Evolutionary conservation across 1,284 basidiomycete genomes (phyloP).

Genomic region (Rhizoctonia solani): DNA sequence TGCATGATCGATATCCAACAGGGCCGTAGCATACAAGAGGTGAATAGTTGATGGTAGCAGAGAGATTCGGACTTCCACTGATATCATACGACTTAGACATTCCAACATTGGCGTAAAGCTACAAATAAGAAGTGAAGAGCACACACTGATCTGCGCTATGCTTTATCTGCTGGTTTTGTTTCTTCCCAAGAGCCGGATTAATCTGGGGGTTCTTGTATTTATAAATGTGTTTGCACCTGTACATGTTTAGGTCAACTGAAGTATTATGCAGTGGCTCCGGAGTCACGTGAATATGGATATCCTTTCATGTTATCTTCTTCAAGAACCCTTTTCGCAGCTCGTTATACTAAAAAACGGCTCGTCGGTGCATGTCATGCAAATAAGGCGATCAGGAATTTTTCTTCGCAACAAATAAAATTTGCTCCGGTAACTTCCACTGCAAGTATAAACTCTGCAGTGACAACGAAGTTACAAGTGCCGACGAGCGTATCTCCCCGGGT

Average conservation of each 20-base stretch:
- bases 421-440: constrained; percentile 8
- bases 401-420: not conserved
- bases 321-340: not conserved
- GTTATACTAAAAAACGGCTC: not conserved
- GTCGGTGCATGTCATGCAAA: not conserved
- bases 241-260: not conserved
- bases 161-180: not conserved
- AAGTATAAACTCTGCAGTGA: not conserved
- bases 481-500: constrained; percentile 27
- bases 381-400: not conserved
- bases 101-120: constrained; percentile 29
- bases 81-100: constrained; percentile 6
- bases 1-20: constrained; percentile 73
- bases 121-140: constrained; percentile 11
- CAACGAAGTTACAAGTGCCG: not conserved
- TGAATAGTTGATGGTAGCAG: not conserved
- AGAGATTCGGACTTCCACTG: not conserved
- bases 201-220: not conserved
- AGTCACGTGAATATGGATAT: constrained; percentile 25
- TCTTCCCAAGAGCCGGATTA: too few species aligned
- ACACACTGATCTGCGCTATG: too few species aligned
- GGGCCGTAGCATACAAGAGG: constrained; percentile 32
- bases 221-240: not conserved
- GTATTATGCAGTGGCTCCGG: constrained; percentile 11
- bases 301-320: not conserved